Percentiles rank a stretch among this genome's conserved stretches.
Evolutionary conservation across 495 filamentous ascomycete genomes (phyloP).

Genomic region (Lasiosphaeris hirsuta): DNA sequence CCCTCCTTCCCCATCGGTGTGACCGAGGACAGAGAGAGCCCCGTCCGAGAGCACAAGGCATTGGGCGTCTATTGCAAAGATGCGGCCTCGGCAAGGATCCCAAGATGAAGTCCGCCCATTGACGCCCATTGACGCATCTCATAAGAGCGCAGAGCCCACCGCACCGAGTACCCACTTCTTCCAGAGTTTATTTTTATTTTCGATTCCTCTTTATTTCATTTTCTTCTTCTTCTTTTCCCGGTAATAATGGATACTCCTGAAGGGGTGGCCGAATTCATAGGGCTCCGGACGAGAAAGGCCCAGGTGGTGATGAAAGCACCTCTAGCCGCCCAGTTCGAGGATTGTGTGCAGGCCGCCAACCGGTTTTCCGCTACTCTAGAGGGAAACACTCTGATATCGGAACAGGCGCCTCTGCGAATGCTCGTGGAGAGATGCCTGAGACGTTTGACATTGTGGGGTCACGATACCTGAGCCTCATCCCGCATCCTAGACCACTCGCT

Average conservation of each 20-base stretch:
- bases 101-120: no score
- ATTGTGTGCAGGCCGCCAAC: not conserved
- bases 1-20: no score
- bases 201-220: no score
- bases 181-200: no score
- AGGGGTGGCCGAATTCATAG: not conserved
- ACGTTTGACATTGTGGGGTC: not conserved
- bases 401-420: not conserved
- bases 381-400: not conserved
- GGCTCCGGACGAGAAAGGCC: not conserved
- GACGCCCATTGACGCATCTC: no score
- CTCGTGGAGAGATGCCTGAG: not conserved
- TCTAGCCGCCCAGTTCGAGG: slow-evolving; percentile 4
- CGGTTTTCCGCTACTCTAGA: not conserved
- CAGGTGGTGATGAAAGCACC: not conserved
- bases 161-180: no score
- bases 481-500: slow-evolving; percentile 4
- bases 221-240: not conserved
- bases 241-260: not conserved
- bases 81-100: no score
- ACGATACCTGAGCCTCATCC: not conserved
- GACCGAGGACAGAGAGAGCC: no score
- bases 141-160: no score
- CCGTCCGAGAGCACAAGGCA: no score
- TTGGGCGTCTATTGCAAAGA: no score